Conservation (phyloP, 345 rosid genomes). For the Salix caprea region DNA sequence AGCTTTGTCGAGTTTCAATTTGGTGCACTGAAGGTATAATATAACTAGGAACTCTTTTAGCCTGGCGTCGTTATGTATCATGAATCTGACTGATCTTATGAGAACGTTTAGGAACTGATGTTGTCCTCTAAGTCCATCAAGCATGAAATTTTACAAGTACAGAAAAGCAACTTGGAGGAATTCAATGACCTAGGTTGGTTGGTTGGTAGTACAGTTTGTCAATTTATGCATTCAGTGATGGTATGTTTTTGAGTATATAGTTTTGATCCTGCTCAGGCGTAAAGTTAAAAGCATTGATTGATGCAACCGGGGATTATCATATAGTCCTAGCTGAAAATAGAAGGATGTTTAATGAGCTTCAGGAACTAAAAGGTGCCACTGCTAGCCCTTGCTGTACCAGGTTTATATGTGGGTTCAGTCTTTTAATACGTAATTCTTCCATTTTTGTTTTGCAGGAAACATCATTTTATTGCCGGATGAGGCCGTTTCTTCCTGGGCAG, state of each 20-base stretch:
- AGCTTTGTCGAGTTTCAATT: conserved; percentile 41
- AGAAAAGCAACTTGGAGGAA: conserved; percentile 46
- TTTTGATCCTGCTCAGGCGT: conserved; percentile 38
- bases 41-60: neutral
- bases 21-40: conserved; percentile 54
- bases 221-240: neutral
- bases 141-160: conserved; percentile 51
- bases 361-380: conserved; percentile 74
- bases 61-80: neutral
- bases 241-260: neutral
- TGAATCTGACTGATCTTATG: conserved; percentile 10
- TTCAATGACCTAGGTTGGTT: conserved; percentile 53
- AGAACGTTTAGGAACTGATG: conserved; percentile 53
- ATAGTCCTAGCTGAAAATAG: conserved; percentile 74
- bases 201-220: neutral
- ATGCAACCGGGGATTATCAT: conserved; percentile 67
- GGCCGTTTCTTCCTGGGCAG: conserved; percentile 75
- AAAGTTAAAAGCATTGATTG: conserved; percentile 46
- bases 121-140: conserved; percentile 54
- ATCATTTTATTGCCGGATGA: conserved; percentile 79
- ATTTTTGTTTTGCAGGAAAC: conserved; percentile 52
- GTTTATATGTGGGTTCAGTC: neutral
- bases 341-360: conserved; percentile 80
- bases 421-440: neutral
- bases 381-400: neutral